Evolutionary conservation across 345 rosid species (phyloP).

Genomic region (Gossypium herbaceum): DNA sequence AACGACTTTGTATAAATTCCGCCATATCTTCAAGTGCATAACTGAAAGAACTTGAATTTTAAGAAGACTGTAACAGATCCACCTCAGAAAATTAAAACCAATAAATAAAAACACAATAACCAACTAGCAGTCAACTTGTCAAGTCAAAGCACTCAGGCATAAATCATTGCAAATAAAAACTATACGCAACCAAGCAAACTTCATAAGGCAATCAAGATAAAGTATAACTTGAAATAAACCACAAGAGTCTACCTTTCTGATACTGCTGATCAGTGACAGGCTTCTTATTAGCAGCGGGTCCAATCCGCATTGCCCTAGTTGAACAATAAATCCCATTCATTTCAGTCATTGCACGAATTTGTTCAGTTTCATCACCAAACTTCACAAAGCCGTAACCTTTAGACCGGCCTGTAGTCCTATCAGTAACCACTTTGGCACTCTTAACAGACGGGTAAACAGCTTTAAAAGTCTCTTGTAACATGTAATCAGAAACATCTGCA

Average conservation of each 20-base stretch:
- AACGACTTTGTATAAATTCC: conserved; percentile 43
- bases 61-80: conserved; percentile 25
- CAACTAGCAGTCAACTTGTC: conserved; percentile 30
- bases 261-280: background rate
- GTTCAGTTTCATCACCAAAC: conserved; percentile 81
- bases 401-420: conserved; percentile 83
- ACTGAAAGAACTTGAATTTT: conserved; percentile 36
- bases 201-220: conserved; percentile 12
- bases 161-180: conserved; percentile 2
- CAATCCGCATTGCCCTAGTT: conserved; percentile 49
- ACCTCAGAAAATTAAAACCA: conserved; percentile 11
- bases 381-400: conserved; percentile 97
- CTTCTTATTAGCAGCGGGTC: conserved; percentile 11
- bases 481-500: conserved; percentile 81
- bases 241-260: conserved; percentile 16
- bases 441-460: conserved; percentile 58
- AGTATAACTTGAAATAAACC: background rate
- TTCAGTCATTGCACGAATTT: conserved; percentile 79
- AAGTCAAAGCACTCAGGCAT: conserved; percentile 10
- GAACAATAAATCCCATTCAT: conserved; percentile 87
- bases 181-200: conserved; percentile 6
- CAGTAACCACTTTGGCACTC: conserved; percentile 90
- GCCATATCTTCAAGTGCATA: conserved; percentile 37
- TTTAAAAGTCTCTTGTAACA: conserved; percentile 77
- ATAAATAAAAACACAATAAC: background rate